These are phyloP conservation scores for Scutellaria minor DNA, from an alignment of 257 asterid species.

Conservation along the genomic window DNA sequence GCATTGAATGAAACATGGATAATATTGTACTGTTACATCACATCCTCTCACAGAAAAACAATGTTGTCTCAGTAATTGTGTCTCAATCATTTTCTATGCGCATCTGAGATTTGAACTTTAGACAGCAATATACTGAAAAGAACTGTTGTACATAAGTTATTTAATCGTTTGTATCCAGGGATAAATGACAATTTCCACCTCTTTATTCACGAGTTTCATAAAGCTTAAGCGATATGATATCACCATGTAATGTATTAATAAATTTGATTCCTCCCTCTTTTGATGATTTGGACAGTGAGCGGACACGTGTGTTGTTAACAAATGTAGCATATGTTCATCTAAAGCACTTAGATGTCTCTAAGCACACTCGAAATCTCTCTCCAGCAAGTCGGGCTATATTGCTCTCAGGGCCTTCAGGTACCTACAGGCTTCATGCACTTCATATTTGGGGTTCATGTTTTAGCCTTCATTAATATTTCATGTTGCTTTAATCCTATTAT, in stretches of 20 bases:
- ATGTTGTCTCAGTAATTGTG: too few relatives aligned
- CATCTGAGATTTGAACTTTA: background rate
- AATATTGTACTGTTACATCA: constrained; percentile 11
- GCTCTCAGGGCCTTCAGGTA: constrained; percentile 92
- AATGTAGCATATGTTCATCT: constrained; percentile 88
- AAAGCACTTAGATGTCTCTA: constrained; percentile 70
- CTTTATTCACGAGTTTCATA: constrained; percentile 13
- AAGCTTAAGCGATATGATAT: constrained; percentile 27
- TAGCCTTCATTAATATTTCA: background rate
- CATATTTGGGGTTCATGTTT: constrained; percentile 19
- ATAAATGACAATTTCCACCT: background rate
- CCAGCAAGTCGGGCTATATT: constrained; percentile 89
- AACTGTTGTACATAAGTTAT: background rate
- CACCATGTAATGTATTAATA: constrained; percentile 14
- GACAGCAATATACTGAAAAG: background rate
- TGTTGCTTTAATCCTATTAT: constrained; percentile 1
- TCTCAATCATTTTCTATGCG: too few relatives aligned
- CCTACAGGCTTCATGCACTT: background rate
- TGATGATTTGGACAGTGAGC: constrained; percentile 61
- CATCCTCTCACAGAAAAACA: background rate
- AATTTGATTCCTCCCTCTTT: constrained; percentile 11
- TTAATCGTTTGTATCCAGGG: background rate
- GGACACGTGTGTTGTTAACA: constrained; percentile 61
- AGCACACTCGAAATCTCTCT: constrained; percentile 83
- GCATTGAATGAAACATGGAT: background rate